Evolutionary conservation across 1,284 basidiomycete genomes (phyloP), one percentile per base, ranked within the genome.

Genomic region (Cutaneotrichosporon dermatis): DNA sequence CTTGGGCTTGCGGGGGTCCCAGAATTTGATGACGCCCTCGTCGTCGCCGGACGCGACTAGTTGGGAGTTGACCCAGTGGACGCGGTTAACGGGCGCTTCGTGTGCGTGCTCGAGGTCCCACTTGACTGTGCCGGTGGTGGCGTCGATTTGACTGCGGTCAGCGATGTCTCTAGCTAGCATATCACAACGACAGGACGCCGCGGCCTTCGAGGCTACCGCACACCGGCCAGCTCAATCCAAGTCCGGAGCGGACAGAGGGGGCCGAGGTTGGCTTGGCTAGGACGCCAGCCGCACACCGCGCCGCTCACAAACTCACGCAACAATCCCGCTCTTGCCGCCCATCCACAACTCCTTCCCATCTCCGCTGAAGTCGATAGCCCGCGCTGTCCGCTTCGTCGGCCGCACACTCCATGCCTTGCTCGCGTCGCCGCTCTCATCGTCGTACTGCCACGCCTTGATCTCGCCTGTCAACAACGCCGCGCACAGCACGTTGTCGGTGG

Each of bases 11-110:
- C 92, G 82, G 15, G 88, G 85, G 75, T 97, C 93, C 93, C 93
- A 97, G 35, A 97, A 82, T 90, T 94, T 93, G 71, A 97, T 86
- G 4, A 93, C 86, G 42, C 94, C 93, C 59, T 95, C 91, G 73
- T 97, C 94, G 70, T 96, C 94, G 15, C 93, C 94, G 3, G 89
- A 92, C 12, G 85, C 86, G 12, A 95, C 75, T 60, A 92, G 78
- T 71, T 86, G 83, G 3, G 86, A 83, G 65, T 84, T 83, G 54
- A 90, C 78, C 64, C 82, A 80, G 69, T 85, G 86, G 42, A 93
- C 82, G 58, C 92, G 87, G 73, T 93, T 93, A 59, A 98, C 88
- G 5, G 93, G 84, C 36, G 83, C 56, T 91, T 92, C 79, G 60
- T 65, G 55, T 65, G 64, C 42, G 3, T 4, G 16, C 25, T 40